A percentile compares a stretch with the other conserved stretches of the same genome.
phyloP scores from a whole-genome alignment of 2,329 filamentous ascomycete species.

The Neofusicoccum sp. region DNA sequence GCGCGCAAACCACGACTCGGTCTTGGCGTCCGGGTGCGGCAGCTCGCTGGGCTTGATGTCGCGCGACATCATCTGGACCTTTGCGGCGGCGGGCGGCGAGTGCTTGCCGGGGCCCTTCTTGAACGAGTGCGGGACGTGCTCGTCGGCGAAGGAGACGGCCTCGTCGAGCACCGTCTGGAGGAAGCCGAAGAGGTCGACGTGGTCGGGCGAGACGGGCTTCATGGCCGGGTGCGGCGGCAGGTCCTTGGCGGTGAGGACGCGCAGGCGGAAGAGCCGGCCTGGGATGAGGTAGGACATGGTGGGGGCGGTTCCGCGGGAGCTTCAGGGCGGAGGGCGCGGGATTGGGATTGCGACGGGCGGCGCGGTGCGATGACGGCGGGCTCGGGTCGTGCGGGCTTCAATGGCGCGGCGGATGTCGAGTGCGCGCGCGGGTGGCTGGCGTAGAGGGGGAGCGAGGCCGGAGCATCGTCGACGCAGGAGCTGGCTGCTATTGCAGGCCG shows the following conservation, averaged over 20 bases:
- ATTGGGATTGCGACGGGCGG: not conserved
- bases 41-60: conserved; percentile 49
- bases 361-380: not conserved
- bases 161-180: conserved; percentile 57
- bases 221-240: conserved; percentile 35
- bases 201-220: conserved; percentile 45
- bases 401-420: not conserved
- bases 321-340: not conserved
- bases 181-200: conserved; percentile 51
- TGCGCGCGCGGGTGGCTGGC: not conserved
- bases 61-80: conserved; percentile 55
- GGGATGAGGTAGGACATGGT: conserved; percentile 4
- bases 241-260: conserved; percentile 27
- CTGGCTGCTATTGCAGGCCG: not conserved
- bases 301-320: not conserved
- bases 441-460: not conserved
- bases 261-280: conserved; percentile 31
- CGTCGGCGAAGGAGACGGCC: conserved; percentile 58
- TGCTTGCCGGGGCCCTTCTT: conserved; percentile 38
- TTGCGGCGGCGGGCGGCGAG: conserved; percentile 33
- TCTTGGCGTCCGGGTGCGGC: not conserved
- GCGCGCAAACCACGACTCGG: conserved; percentile 64
- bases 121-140: conserved; percentile 55
- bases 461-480: not conserved
- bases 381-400: not conserved